phyloP scores from a whole-genome alignment of 176 grass and related monocot species.

The Phoenix dactylifera region DNA sequence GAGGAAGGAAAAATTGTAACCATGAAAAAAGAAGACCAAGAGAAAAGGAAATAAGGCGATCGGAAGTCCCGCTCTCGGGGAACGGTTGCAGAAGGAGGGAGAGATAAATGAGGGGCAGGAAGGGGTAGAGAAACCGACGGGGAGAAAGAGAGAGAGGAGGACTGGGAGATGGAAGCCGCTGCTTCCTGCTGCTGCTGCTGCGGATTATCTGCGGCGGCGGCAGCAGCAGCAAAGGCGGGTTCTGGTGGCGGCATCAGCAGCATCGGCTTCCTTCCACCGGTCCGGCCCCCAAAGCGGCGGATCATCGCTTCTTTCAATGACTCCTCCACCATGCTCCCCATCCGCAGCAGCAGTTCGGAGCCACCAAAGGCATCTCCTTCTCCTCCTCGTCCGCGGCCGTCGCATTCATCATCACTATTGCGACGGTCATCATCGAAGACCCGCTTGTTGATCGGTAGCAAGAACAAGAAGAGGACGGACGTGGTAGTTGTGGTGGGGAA shows the following conservation, averaged over 20 bases:
- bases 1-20: too few species aligned
- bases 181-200: conserved; percentile 1
- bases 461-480: not conserved
- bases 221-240: not conserved
- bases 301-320: not conserved
- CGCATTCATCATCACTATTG: not conserved
- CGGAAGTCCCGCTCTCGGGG: too few species aligned
- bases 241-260: not conserved
- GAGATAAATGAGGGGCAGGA: too few species aligned
- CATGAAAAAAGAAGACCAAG: too few species aligned
- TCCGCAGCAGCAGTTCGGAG: not conserved
- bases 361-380: not conserved
- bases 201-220: not conserved
- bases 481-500: not conserved
- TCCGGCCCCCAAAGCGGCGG: not conserved
- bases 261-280: not conserved
- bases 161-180: conserved; percentile 9
- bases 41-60: too few species aligned
- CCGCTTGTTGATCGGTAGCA: not conserved
- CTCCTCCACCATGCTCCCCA: not conserved
- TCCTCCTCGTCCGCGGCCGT: not conserved
- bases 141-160: not conserved
- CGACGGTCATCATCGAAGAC: not conserved
- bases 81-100: too few species aligned
- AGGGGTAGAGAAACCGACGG: not conserved